phyloP scores from a whole-genome alignment of 108 stramenopile genomes.

The Epipyxis sp. region DNA sequence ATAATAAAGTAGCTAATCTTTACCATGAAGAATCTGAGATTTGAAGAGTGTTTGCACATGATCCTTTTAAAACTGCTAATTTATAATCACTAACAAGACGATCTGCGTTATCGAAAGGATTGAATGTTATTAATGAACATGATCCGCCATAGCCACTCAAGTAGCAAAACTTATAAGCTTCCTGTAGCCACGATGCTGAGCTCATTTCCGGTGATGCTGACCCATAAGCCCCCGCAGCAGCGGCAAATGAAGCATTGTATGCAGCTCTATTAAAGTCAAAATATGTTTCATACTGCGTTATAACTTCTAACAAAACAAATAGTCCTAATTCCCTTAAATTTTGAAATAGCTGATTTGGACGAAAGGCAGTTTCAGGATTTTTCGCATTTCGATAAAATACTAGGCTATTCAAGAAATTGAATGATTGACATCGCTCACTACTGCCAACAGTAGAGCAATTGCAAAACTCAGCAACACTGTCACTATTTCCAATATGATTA shows the following conservation, averaged over 20 bases:
- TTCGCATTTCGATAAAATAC: slow-evolving; percentile 4
- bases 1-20: neutral
- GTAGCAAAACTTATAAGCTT: neutral
- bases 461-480: neutral
- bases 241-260: slow-evolving; percentile 15
- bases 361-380: neutral
- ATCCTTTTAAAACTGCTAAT: neutral
- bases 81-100: slow-evolving; percentile 8
- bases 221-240: slow-evolving; percentile 1
- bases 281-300: neutral
- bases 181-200: neutral
- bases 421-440: neutral
- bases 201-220: neutral
- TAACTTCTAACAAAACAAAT: neutral
- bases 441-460: neutral
- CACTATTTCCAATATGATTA: neutral
- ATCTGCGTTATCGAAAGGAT: neutral
- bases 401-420: slow-evolving; percentile 1
- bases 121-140: slow-evolving; percentile 18
- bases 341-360: neutral
- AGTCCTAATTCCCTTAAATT: neutral
- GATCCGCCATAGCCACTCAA: neutral
- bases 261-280: neutral
- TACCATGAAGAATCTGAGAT: neutral
- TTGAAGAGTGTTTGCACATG: slow-evolving; percentile 9